Evolutionary conservation across 2,329 filamentous ascomycete genomes (phyloP), one percentile per base, ranked within the genome.

Genomic region (Sarocladium strictum): DNA sequence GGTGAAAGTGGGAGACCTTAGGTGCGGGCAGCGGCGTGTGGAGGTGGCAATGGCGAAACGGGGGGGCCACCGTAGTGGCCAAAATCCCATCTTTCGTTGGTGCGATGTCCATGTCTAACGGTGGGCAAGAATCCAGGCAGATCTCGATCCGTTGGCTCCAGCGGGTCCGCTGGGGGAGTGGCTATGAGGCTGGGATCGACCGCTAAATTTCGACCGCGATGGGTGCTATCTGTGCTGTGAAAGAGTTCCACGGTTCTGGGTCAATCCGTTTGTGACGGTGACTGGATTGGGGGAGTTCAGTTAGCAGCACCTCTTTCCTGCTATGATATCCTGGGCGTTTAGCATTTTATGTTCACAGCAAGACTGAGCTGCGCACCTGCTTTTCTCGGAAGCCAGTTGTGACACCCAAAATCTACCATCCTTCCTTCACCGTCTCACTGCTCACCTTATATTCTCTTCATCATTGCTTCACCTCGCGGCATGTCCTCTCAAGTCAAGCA

Each of bases 201-300:
- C 47, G 47, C 47, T 51, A 33, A 35, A 5, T 21, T 51, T 51
- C 27, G 47, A 29, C 27, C 10, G 5, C 17, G 3, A 24, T 17
- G 10, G 24, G 43, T 47, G 43, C 21, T 47, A 24, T 12, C n/a
- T n/a, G n/a, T n/a, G n/a, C n/a, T n/a, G 40, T 9, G n/a, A 27
- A 15, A 23, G 14, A 17, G 43, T 51, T 35, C 47, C 47, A 51
- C 27, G 9, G 23, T 29, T 29, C 35, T 35, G 47, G 47, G 17
- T 51, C 47, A 15, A n/a, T 35, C 47, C 47, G 47, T 51, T 33
- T 33, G 17, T 51, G 47, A 51, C 47, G 47, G 47, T 51, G 11
- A 5, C 47, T 35, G 29, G 43, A 47, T 47, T 27, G 7, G 43
- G 43, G 23, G 17, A 24, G 19, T 23, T 7, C 14, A 7, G 17